Conservation (phyloP, 441 rosid genomes). For the Pelargonium fulgidum region DNA sequence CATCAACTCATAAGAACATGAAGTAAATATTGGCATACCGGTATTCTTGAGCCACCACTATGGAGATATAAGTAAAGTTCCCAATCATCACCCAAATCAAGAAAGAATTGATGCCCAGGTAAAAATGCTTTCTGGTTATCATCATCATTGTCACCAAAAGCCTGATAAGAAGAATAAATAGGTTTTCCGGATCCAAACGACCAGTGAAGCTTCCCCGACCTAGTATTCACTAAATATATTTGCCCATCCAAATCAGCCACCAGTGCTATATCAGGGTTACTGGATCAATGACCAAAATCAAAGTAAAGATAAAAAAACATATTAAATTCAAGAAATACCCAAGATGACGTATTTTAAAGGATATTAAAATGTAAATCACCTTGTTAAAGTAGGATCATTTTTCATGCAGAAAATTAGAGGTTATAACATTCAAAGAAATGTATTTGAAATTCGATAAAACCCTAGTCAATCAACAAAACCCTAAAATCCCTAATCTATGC, state of each 20-base stretch:
- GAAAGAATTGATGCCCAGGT: conserved; percentile 43
- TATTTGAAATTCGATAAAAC: neutral
- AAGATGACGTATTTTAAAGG: neutral
- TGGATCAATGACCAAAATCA: conserved; percentile 23
- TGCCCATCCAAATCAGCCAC: conserved; percentile 65
- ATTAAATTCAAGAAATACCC: neutral
- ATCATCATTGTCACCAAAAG: conserved; percentile 27
- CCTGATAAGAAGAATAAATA: conserved; percentile 75
- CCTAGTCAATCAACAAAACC: neutral
- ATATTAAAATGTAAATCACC: neutral
- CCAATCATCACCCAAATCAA: conserved; percentile 75
- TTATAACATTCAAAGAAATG: neutral
- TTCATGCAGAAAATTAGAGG: neutral
- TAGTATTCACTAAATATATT: conserved; percentile 48
- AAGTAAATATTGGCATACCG: conserved; percentile 32
- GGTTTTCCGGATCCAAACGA: conserved; percentile 59
- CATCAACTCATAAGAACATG: neutral
- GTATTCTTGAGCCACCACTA: conserved; percentile 42
- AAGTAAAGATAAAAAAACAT: neutral
- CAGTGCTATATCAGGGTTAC: conserved; percentile 44
- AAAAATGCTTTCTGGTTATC: conserved; percentile 37
- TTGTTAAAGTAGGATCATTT: neutral
- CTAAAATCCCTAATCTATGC: neutral
- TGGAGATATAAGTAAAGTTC: conserved; percentile 42
- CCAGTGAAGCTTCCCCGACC: conserved; percentile 44